These are phyloP conservation scores for Smallanthus sonchifolius DNA, from an alignment of 129 eudicot genomes.

Conservation along the genomic window DNA sequence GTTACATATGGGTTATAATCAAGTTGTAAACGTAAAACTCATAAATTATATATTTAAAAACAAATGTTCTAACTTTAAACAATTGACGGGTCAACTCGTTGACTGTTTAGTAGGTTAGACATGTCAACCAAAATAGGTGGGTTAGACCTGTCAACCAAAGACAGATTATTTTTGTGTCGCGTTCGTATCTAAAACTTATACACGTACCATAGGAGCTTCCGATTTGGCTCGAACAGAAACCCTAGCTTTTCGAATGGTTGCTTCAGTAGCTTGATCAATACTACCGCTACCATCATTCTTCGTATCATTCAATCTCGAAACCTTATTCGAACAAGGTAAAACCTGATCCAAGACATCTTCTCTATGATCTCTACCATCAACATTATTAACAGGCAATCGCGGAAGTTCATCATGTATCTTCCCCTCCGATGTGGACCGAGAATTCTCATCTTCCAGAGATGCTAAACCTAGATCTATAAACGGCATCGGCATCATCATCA, in stretches of 20 bases:
- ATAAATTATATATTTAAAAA: too few relatives aligned
- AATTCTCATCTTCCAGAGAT: conserved; percentile 31
- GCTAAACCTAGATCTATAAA: conserved; percentile 55
- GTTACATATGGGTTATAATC: neutral
- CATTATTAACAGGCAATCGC: conserved; percentile 8
- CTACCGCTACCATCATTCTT: conserved; percentile 14
- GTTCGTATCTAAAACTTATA: neutral
- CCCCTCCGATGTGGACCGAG: conserved; percentile 45
- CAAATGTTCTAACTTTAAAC: too few relatives aligned
- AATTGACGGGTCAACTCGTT: too few relatives aligned
- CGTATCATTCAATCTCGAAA: conserved; percentile 27
- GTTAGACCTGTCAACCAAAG: too few relatives aligned
- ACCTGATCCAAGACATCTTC: conserved; percentile 37
- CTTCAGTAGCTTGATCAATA: conserved; percentile 61
- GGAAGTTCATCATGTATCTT: conserved; percentile 22
- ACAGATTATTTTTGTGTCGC: neutral
- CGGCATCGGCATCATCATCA: conserved; percentile 27
- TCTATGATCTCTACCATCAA: conserved; percentile 16
- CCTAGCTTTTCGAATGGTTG: conserved; percentile 78
- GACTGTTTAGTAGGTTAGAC: too few relatives aligned
- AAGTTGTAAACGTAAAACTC: too few relatives aligned
- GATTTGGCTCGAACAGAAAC: conserved; percentile 83
- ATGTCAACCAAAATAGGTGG: too few relatives aligned
- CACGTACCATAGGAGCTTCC: conserved; percentile 50
- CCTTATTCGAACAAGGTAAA: conserved; percentile 39